Evolutionary conservation across 2,329 filamentous ascomycete genomes (phyloP), one percentile per base, ranked within the genome.

Genomic region (Diaporthe sp.): DNA sequence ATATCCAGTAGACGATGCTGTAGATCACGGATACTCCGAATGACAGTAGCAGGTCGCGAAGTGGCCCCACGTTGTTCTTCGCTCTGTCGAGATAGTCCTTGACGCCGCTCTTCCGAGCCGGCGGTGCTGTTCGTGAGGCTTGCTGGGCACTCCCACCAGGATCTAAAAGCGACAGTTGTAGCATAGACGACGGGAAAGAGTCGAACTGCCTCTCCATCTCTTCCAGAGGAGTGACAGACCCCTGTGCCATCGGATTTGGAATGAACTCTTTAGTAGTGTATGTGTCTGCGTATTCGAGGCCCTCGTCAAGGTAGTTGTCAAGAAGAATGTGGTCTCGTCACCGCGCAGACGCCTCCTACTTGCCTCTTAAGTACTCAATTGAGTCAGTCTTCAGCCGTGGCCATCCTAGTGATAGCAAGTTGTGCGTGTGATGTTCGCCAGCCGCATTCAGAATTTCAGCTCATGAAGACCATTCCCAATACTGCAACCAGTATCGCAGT

Each of bases 1-100:
- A 67, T n/a, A 67, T 37, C 63, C 63, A 67, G 28, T 67, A 67
- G 44, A 37, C 1, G 10, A 67, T 17, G 63, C 63, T 67, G 44
- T 67, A 67, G 6, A 67, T 9, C 28, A 51, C 28, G 17, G 63
- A 67, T 4, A 65, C n/a, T 49, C 61, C 61, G 20, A 65, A 65
- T n/a, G 61, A 65, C 17, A 65, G 28, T 22, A 65, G 20, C 10
- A 65, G 25, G 61, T 47, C 61, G 12, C 61, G 61, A n/a, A 65
- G 61, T n/a, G 61, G 61, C 25, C 8, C 42, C 25, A 65, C 25
- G 28, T 65, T 65, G 42, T 22, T 17, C 28, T 65, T 65, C 4
- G 28, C 42, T 34, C 61, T 47, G 42, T 28, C 4, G 42, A 65
- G 25, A 65, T 47, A 65, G 17, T 31, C 12, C 13, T 47, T 20